These are phyloP conservation scores for Mucuna pruriens DNA, from an alignment of 306 rosid genomes.

Conservation along the genomic window DNA sequence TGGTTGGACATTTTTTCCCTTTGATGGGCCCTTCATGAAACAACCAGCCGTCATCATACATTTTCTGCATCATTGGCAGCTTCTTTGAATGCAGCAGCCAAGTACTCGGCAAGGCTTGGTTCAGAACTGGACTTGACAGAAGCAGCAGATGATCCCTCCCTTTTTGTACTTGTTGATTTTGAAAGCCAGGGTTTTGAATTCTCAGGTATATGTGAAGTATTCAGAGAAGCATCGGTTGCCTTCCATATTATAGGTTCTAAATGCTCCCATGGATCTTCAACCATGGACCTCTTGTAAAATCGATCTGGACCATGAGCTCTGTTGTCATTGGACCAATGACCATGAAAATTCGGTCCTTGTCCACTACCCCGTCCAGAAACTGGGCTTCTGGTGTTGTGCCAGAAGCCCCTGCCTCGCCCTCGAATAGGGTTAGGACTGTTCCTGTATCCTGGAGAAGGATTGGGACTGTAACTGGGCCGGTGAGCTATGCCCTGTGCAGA, in stretches of 20 bases:
- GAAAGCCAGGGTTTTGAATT: slow-evolving; percentile 46
- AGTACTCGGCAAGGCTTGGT: slow-evolving; percentile 89
- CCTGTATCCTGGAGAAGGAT: slow-evolving; percentile 51
- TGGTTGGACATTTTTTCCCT: background rate
- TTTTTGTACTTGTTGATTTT: slow-evolving; percentile 41
- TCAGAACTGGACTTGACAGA: slow-evolving; percentile 51
- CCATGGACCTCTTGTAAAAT: slow-evolving; percentile 72
- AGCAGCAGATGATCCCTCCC: slow-evolving; percentile 48
- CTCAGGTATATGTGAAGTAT: slow-evolving; percentile 24
- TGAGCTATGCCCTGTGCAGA: slow-evolving; percentile 47
- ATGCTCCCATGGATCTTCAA: slow-evolving; percentile 90
- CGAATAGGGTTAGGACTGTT: slow-evolving; percentile 48
- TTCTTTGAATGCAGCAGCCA: slow-evolving; percentile 80
- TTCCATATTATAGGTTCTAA: slow-evolving; percentile 63
- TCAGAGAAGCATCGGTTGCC: slow-evolving; percentile 1
- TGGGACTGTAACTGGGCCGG: slow-evolving; percentile 51
- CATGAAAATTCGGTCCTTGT: slow-evolving; percentile 53
- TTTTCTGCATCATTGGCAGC: slow-evolving; percentile 49
- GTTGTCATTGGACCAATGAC: slow-evolving; percentile 36
- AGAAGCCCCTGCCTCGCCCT: slow-evolving; percentile 61
- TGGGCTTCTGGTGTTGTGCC: slow-evolving; percentile 42
- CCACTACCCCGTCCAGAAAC: slow-evolving; percentile 61
- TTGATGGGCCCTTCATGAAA: background rate
- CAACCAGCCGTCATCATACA: slow-evolving; percentile 38
- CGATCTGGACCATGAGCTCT: slow-evolving; percentile 38